A percentile compares a stretch with the other conserved stretches of the same genome.
These are phyloP conservation scores for Pseudogymnoascus sp. DNA, from an alignment of 2,329 filamentous ascomycete species.

Conservation along the genomic window DNA sequence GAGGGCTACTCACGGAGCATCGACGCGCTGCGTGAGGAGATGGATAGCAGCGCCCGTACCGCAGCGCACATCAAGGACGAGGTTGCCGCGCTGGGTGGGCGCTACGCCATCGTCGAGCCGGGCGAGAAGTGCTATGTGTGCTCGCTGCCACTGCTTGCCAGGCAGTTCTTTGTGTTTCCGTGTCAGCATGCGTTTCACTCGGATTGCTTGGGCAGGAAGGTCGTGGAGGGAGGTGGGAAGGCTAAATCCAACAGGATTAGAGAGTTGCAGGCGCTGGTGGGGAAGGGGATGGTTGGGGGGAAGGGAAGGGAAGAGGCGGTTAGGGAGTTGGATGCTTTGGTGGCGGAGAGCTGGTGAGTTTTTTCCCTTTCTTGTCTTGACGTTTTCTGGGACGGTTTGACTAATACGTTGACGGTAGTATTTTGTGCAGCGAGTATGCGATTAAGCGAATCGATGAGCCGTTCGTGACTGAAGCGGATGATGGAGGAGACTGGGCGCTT, in stretches of 20 bases:
- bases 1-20: conserved; percentile 92
- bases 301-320: conserved; percentile 72
- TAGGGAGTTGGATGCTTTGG: conserved; percentile 80
- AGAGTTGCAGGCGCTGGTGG: conserved; percentile 77
- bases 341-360: conserved; percentile 78
- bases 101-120: conserved; percentile 93
- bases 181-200: conserved; percentile 98
- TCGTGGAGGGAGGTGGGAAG: conserved; percentile 71
- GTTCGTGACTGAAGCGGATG: conserved; percentile 67
- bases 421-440: conserved; percentile 88
- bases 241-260: conserved; percentile 71
- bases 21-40: conserved; percentile 78
- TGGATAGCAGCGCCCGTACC: conserved; percentile 88
- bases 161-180: conserved; percentile 97
- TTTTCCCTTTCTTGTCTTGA: conserved; percentile 25
- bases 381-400: conserved; percentile 9
- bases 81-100: conserved; percentile 73
- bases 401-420: conserved; percentile 43
- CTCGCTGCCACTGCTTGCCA: conserved; percentile 71
- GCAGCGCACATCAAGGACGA: conserved; percentile 86
- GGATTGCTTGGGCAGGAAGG: conserved; percentile 80
- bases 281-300: conserved; percentile 62
- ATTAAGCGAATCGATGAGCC: conserved; percentile 93
- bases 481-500: conserved; percentile 71
- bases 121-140: conserved; percentile 92